Evolutionary conservation across 305 asterid genomes (phyloP), one percentile per base, ranked within the genome.

Genomic region (Fraxinus nigra): DNA sequence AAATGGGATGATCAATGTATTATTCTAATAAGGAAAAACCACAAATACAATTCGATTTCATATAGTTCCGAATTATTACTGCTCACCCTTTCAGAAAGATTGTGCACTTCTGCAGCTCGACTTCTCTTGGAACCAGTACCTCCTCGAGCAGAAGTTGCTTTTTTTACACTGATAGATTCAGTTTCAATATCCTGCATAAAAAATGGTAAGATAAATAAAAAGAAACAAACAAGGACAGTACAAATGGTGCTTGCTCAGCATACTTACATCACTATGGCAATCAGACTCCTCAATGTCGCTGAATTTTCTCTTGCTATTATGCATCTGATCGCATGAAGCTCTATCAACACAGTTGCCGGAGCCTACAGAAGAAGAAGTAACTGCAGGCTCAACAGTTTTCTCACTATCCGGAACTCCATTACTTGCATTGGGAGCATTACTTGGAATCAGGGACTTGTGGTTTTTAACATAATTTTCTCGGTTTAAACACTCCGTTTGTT

Each of bases 101-200:
- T 95, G 87, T 94, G 99, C 24, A 95, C 98, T 91, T 95, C 97
- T 75, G 99, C 95, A 84, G 97, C 97, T 84, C 99, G 93, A 87
- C 95, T 89, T 90, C 97, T 95, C 89, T 93, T 95, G 78, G 98
- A 88, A 86, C 94, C 91, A 37, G 85, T 73, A 83, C 87, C 92
- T 81, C 92, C 91, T 84, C 91, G 89, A 73, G 84, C 83, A 78
- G 80, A 78, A 81, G 85, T 87, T 4, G 82, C 69, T 85, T 87
- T 94, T 82, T 84, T 92, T 1, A 74, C 87, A 82, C 92, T 94
- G 40, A 83, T 82, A 13, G 94, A 92, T 85, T 92, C 97, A 74
- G 91, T 92, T 75, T 91, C 97, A 80, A 91, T 79, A 77, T 92
- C 98, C 98, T 94, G 92, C 81, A n/a, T 33, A 84, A 56, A 51